These are phyloP conservation scores for Russula sp. DNA, from an alignment of 768 basidiomycete species.

Conservation along the genomic window DNA sequence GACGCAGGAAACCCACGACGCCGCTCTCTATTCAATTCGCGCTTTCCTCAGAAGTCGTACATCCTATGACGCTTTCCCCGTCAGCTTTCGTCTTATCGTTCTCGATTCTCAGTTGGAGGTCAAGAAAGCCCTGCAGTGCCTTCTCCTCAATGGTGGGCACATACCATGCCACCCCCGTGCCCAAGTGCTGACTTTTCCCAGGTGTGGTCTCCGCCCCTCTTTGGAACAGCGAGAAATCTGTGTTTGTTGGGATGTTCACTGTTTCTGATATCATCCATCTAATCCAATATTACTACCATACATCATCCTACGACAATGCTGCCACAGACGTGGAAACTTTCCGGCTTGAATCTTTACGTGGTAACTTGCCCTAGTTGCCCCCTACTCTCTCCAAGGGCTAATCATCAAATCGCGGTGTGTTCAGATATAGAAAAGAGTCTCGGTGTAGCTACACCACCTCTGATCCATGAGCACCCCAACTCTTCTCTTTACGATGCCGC, in stretches of 20 bases:
- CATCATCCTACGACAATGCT: constrained; percentile 73
- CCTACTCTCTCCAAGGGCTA: background rate
- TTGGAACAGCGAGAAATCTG: constrained; percentile 92
- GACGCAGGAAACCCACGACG: constrained; percentile 56
- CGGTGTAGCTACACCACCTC: constrained; percentile 86
- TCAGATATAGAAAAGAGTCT: constrained; percentile 91
- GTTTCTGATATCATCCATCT: constrained; percentile 99
- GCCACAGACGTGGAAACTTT: constrained; percentile 90
- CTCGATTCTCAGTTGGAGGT: constrained; percentile 94
- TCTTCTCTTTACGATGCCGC: constrained; percentile 87
- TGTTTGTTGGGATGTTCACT: constrained; percentile 97
- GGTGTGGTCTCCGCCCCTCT: constrained; percentile 97
- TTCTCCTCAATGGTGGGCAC: constrained; percentile 64
- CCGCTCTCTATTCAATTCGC: constrained; percentile 64
- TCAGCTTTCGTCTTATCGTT: constrained; percentile 93
- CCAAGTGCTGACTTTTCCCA: constrained; percentile 28
- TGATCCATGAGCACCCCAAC: constrained; percentile 81
- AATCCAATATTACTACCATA: constrained; percentile 96
- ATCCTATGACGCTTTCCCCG: constrained; percentile 95
- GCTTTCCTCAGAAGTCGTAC: constrained; percentile 77
- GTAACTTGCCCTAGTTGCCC: constrained; percentile 36
- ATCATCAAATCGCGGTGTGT: background rate
- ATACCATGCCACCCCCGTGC: background rate
- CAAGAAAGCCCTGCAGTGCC: constrained; percentile 87
- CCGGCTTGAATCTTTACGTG: constrained; percentile 80